Conservation (phyloP, 768 basidiomycete species). For the Suillus placidus region DNA sequence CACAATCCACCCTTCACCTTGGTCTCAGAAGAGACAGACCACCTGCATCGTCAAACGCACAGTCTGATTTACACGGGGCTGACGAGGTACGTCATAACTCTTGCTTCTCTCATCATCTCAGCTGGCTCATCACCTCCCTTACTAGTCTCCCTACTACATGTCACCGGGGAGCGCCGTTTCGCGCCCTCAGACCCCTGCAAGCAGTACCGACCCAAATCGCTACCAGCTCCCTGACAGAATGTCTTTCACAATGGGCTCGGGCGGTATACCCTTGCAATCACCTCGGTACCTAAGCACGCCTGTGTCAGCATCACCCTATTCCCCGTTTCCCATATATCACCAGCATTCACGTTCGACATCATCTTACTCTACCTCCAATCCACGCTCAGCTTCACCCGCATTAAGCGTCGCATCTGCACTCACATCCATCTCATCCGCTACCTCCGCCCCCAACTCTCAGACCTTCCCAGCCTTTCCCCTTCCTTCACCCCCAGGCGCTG, state of each 20-base stretch:
- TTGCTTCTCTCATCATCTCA: not conserved
- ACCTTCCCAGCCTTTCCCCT: conserved; percentile 34
- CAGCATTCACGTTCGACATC: conserved; percentile 51
- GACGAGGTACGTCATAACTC: conserved; percentile 27
- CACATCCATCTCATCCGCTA: conserved; percentile 52
- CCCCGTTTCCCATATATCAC: conserved; percentile 46
- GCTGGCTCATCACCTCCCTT: conserved; percentile 18
- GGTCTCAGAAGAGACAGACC: conserved; percentile 34
- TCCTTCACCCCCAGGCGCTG: conserved; percentile 32
- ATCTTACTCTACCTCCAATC: conserved; percentile 46
- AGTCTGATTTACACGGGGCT: conserved; percentile 24
- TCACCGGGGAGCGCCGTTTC: conserved; percentile 37
- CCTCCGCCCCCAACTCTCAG: conserved; percentile 36
- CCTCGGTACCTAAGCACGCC: conserved; percentile 51
- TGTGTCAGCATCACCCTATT: conserved; percentile 47
- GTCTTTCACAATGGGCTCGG: conserved; percentile 21
- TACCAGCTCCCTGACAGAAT: conserved; percentile 37
- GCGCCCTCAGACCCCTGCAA: conserved; percentile 44
- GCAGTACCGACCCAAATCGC: conserved; percentile 35
- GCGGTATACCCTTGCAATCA: conserved; percentile 36
- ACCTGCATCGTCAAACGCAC: conserved; percentile 16
- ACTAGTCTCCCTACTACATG: conserved; percentile 38
- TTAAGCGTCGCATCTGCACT: conserved; percentile 56
- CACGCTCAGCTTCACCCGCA: conserved; percentile 63
- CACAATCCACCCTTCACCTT: conserved; percentile 36